These are phyloP conservation scores for Carallia brachiata DNA, from an alignment of 345 rosid species.

Conservation along the genomic window DNA sequence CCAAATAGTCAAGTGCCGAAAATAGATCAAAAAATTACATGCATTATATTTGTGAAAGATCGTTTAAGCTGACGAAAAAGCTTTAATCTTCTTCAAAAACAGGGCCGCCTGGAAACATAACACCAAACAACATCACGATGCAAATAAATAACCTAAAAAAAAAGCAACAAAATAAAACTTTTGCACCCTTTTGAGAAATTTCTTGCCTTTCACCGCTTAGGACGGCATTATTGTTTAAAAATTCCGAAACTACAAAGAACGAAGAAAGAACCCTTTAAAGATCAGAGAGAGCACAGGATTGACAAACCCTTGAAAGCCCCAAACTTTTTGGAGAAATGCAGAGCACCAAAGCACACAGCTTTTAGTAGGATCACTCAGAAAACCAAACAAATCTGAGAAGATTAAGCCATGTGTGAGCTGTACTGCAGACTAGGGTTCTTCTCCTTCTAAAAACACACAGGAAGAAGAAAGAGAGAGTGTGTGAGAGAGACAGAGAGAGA, in stretches of 20 bases:
- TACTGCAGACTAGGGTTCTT: background rate
- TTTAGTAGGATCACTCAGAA: background rate
- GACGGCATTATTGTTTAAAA: background rate
- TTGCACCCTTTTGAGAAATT: background rate
- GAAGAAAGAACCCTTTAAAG: background rate
- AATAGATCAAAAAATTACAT: background rate
- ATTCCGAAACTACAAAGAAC: background rate
- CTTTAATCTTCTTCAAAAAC: background rate
- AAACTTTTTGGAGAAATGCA: background rate
- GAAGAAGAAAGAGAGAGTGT: background rate
- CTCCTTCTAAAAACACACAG: background rate
- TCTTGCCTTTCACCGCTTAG: background rate
- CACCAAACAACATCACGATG: background rate
- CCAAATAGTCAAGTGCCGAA: background rate
- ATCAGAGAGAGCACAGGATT: background rate
- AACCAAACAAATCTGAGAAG: background rate
- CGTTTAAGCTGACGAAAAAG: background rate
- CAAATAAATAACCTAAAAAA: background rate
- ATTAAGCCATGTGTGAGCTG: conserved; percentile 1
- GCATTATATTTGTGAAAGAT: background rate
- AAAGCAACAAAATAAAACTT: background rate
- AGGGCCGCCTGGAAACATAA: background rate
- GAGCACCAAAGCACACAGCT: background rate
- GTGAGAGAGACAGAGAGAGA: background rate
- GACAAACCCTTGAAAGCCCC: background rate